Evolutionary conservation across 2,329 filamentous ascomycete genomes (phyloP).

Genomic region (Huntiella decipiens): DNA sequence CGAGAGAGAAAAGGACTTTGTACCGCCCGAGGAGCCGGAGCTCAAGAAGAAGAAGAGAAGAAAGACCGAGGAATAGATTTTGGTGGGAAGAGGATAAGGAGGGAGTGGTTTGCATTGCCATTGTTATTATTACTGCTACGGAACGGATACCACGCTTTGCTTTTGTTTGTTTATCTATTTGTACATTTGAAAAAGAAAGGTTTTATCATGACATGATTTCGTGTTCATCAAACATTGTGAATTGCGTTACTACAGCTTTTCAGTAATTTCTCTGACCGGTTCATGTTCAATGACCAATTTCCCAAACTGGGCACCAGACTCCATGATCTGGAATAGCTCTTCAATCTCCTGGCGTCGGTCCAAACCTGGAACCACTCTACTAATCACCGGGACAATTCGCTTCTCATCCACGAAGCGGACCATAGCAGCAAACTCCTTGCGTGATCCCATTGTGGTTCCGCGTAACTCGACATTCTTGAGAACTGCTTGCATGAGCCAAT

Average conservation of each 20-base stretch:
- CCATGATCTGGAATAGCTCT: constrained; percentile 72
- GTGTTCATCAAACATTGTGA: not conserved
- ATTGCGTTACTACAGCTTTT: constrained; percentile 22
- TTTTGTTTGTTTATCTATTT: constrained; percentile 4
- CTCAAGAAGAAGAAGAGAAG: constrained; percentile 46
- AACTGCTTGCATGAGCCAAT: constrained; percentile 67
- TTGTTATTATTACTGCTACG: not conserved
- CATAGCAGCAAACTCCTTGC: constrained; percentile 82
- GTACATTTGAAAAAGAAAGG: constrained; percentile 1
- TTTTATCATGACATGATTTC: not conserved
- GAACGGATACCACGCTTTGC: constrained; percentile 6
- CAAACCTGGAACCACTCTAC: constrained; percentile 51
- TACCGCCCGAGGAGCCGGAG: constrained; percentile 61
- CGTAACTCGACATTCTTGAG: constrained; percentile 71
- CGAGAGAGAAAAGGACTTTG: constrained; percentile 69
- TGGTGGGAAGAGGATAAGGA: constrained; percentile 16
- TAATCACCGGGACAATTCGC: constrained; percentile 60
- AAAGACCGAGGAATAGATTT: constrained; percentile 15
- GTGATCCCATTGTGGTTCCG: constrained; percentile 80
- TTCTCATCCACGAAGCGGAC: constrained; percentile 58
- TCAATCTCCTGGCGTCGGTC: constrained; percentile 66
- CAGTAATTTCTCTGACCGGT: constrained; percentile 16
- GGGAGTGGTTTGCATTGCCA: constrained; percentile 2
- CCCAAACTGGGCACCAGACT: constrained; percentile 69
- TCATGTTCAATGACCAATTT: constrained; percentile 68